Evolutionary conservation across 2,329 filamentous ascomycete species (phyloP), one percentile per base, ranked within the genome.

Genomic region (Didymella glomerata): DNA sequence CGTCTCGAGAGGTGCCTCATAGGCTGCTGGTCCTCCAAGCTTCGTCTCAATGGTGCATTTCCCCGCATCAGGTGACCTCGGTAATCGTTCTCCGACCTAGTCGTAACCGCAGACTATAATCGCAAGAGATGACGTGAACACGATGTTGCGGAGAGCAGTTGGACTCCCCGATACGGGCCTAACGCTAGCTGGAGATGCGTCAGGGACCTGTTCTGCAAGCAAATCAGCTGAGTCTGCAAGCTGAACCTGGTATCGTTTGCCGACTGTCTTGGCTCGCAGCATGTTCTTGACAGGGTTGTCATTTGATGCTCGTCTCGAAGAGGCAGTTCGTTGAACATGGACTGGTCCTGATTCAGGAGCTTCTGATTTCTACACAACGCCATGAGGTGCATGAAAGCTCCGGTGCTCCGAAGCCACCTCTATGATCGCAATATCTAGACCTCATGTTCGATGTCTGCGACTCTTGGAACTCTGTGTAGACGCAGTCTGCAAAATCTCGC

Each of bases 381-480:
- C 38, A 24, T 41, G 10, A 41, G 20, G 9, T 24, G 38, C 4
- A 14, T 24, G 11, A 2, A 14, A 24, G 11, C 20, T 41, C 20
- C 20, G 38, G 11, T 41, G 20, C 38, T 24, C 38, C 38, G 11
- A 41, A 41, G 20, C 20, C 14, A 14, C 6, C 1, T 18, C 28
- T 18, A 16, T 18, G 11, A 28, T 32, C 8, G 13, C 16, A 7
- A 41, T 41, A 2, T 14, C 45, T 63, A 74, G 2, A 75, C 73
- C 38, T 75, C 71, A 18, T 72, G 66, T 61, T 75, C 73, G 22
- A 75, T 70, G 57, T 75, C 72, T 11, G 67, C 64, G n/a, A 73
- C 72, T 30, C 68, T 60, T 16, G 73, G 73, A 32, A 75, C 65
- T 55, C 60, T 70, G 42, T 75, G 66, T 4, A 75, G 41, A 7